phyloP scores from a whole-genome alignment of 1,284 basidiomycete genomes.

The Ceratobasidium sp. region DNA sequence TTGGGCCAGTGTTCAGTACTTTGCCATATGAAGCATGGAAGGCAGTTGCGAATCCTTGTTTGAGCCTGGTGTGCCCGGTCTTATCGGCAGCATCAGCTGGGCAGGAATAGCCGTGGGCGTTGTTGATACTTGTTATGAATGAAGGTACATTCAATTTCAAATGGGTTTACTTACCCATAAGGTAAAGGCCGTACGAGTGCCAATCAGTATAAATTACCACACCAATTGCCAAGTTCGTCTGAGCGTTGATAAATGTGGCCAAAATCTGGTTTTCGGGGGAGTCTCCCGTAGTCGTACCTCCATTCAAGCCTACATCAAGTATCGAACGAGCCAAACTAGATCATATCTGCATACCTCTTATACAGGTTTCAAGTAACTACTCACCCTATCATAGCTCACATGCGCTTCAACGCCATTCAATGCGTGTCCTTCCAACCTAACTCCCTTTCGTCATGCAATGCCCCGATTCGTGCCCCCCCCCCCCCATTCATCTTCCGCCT shows the following conservation, averaged over 20 bases:
- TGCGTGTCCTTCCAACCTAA: constrained; percentile 82
- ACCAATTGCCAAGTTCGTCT: constrained; percentile 24
- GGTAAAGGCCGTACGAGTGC: constrained; percentile 33
- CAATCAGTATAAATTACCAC: constrained; percentile 38
- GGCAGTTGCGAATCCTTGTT: constrained; percentile 34
- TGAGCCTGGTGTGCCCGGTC: constrained; percentile 20
- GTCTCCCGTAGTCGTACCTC: constrained; percentile 26
- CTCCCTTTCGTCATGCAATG: constrained; percentile 70
- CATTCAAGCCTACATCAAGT: no score
- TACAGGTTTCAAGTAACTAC: no score
- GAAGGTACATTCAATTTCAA: not conserved
- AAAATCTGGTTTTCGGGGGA: constrained; percentile 38
- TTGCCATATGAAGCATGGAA: constrained; percentile 39
- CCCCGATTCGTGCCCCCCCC: constrained; percentile 62
- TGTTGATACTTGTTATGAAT: not conserved
- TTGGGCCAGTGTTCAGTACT: constrained; percentile 20
- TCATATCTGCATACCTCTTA: no score
- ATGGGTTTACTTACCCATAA: constrained; percentile 15
- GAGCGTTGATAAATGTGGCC: constrained; percentile 22
- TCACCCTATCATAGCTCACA: constrained; percentile 57
- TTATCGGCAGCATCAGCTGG: constrained; percentile 1
- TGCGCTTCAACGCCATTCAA: constrained; percentile 76
- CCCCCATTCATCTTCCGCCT: constrained; percentile 50
- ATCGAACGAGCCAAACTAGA: no score
- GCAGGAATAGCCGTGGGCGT: constrained; percentile 34